Evolutionary conservation across 768 basidiomycete genomes (phyloP).

Genomic region (Boletus vinaceobasis): DNA sequence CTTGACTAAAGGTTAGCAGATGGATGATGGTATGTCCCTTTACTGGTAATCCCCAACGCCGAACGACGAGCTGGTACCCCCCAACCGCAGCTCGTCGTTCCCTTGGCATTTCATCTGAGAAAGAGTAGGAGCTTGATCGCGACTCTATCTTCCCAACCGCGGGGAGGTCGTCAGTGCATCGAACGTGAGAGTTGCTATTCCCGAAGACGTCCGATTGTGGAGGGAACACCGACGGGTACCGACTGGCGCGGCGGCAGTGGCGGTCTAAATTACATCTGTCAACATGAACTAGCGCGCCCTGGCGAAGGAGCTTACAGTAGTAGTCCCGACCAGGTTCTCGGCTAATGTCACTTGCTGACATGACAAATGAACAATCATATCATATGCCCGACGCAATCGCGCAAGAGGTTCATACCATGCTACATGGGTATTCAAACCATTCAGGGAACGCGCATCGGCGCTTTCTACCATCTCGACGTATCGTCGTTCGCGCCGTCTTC

Average conservation of each 20-base stretch:
- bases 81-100: background rate
- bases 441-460: background rate
- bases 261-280: slow-evolving; percentile 7
- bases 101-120: background rate
- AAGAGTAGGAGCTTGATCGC: background rate
- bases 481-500: background rate
- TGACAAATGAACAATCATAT: background rate
- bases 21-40: slow-evolving; percentile 3
- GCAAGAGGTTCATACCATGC: background rate
- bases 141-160: background rate
- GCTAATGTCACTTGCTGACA: no score
- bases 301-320: background rate
- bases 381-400: background rate
- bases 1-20: slow-evolving; percentile 12
- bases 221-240: background rate
- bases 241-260: background rate
- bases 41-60: background rate
- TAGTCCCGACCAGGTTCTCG: no score
- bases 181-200: background rate
- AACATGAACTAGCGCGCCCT: background rate
- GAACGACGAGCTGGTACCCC: background rate
- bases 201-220: background rate
- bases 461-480: slow-evolving; percentile 5
- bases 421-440: background rate
- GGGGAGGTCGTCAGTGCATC: background rate